Conservation (phyloP, 805 yeast species). For the Debaryomyces tyrocola region DNA sequence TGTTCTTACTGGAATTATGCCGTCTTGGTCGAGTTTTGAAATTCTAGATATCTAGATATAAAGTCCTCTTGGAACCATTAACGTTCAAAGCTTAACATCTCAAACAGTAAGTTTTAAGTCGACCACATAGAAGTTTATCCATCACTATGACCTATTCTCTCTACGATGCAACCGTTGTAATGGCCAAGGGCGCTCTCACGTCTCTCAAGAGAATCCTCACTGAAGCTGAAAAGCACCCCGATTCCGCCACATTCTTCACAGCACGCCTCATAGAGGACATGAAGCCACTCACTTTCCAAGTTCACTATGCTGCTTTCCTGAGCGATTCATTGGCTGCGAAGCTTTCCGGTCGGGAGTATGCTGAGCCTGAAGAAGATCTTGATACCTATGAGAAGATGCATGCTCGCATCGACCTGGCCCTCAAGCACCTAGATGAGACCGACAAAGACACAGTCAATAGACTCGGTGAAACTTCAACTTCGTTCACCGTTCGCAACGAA, state of each 20-base stretch:
- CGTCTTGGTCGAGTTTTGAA: no score
- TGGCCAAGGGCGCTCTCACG: conserved; percentile 5
- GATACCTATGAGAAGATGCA: conserved; percentile 5
- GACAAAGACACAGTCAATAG: conserved; percentile 2
- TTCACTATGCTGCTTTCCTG: conserved; percentile 3
- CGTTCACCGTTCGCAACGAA: neutral
- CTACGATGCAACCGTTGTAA: conserved; percentile 3
- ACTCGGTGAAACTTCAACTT: conserved; percentile 3
- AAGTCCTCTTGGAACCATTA: no score
- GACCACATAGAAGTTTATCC: neutral
- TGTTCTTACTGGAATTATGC: no score
- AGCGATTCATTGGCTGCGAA: conserved; percentile 2
- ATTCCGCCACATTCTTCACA: conserved; percentile 1
- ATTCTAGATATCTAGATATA: no score
- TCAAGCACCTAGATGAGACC: neutral
- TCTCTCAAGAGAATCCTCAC: conserved; percentile 3
- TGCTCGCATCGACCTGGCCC: conserved; percentile 2
- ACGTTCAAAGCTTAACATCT: no score
- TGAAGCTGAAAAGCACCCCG: conserved; percentile 1
- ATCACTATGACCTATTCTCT: neutral
- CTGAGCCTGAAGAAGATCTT: conserved; percentile 5
- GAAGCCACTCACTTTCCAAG: conserved; percentile 5
- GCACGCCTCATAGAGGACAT: conserved; percentile 4
- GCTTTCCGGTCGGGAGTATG: conserved; percentile 1
- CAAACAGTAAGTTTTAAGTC: no score